Conservation (phyloP, 225 moss, liverwort and hornwort genomes). For the Pseudisothecium myosuroides region DNA sequence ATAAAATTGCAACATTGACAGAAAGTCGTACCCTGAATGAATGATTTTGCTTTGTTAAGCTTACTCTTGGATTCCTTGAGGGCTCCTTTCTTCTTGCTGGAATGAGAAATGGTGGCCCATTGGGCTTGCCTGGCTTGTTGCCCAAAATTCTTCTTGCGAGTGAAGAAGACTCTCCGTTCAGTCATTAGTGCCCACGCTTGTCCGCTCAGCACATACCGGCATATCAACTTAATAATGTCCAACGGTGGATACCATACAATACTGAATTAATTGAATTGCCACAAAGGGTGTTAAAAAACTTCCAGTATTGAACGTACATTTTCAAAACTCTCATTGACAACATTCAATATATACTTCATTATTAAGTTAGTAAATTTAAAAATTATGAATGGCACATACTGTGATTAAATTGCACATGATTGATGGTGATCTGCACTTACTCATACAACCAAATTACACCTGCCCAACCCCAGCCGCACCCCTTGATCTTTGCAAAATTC, state of each 20-base stretch:
- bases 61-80: neutral
- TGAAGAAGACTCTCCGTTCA: neutral
- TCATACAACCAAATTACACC: neutral
- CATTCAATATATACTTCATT: neutral
- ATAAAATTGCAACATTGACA: neutral
- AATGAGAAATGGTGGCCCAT: conserved; percentile 42
- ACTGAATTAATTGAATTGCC: neutral
- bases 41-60: conserved; percentile 11
- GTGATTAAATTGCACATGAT: neutral
- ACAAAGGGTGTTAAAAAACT: neutral
- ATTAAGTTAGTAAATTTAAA: too few relatives aligned
- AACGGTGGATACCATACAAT: neutral
- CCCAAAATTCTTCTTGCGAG: neutral
- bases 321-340: neutral
- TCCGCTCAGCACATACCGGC: neutral
- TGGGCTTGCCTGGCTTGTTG: conserved; percentile 53
- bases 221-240: neutral
- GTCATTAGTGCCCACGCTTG: neutral
- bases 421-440: neutral
- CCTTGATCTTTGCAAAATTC: neutral
- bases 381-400: neutral
- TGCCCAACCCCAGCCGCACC: neutral
- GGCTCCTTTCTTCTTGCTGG: neutral
- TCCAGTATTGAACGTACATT: neutral
- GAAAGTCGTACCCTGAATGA: conserved; percentile 6